Percentiles rank a stretch among this genome's conserved stretches.
These are phyloP conservation scores for Aspergillus wentii DNA, from an alignment of 495 filamentous ascomycete genomes.

Conservation along the genomic window DNA sequence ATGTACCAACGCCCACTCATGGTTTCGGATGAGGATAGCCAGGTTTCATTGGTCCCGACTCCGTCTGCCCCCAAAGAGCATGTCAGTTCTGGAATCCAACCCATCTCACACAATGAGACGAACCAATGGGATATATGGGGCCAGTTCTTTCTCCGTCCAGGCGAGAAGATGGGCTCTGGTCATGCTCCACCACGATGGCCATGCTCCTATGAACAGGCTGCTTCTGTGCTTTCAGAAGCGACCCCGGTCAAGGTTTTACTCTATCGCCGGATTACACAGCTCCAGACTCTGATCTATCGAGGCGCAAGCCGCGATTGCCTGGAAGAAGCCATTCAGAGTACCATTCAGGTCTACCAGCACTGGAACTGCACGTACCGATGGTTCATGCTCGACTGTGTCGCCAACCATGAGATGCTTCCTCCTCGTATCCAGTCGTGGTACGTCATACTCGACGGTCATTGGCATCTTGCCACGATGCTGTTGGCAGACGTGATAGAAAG, in stretches of 20 bases:
- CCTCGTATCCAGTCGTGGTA: conserved; percentile 46
- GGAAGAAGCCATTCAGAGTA: conserved; percentile 30
- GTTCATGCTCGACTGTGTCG: conserved; percentile 40
- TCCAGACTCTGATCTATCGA: conserved; percentile 35
- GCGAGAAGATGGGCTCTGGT: conserved; percentile 7
- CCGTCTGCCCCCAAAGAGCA: no score
- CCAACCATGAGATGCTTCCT: conserved; percentile 33
- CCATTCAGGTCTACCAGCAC: conserved; percentile 34
- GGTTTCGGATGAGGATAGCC: conserved; percentile 43
- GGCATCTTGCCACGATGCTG: conserved; percentile 42
- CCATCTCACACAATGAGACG: conserved; percentile 1
- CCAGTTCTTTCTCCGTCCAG: conserved; percentile 22
- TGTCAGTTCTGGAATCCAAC: neutral
- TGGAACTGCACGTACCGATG: conserved; percentile 37
- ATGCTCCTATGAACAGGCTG: conserved; percentile 37
- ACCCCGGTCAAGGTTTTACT: conserved; percentile 46
- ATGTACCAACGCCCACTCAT: conserved; percentile 40
- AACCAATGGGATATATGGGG: conserved; percentile 23
- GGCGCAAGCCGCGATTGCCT: conserved; percentile 15
- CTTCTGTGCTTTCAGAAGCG: conserved; percentile 32
- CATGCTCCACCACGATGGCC: conserved; percentile 29
- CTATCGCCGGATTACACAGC: conserved; percentile 38
- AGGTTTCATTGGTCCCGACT: conserved; percentile 8
- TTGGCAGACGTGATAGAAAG: conserved; percentile 39
- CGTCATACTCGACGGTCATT: conserved; percentile 39